Evolutionary conservation across 805 yeast species (phyloP).

Genomic region (Huiozyma sinensis): DNA sequence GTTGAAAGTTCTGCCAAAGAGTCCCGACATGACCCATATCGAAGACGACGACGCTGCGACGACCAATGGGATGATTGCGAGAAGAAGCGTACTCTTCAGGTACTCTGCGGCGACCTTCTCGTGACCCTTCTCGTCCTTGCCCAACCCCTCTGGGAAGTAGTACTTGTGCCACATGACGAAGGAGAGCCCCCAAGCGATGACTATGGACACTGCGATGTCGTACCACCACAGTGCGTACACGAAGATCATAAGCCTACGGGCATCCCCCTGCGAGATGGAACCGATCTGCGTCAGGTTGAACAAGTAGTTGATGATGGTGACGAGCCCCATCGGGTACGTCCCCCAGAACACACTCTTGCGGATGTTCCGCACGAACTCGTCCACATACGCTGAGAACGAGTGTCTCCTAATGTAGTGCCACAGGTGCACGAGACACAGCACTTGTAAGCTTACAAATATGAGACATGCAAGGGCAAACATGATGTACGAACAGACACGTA

Average conservation of each 20-base stretch:
- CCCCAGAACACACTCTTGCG: constrained; percentile 57
- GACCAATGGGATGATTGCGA: constrained; percentile 73
- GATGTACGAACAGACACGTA: constrained; percentile 44
- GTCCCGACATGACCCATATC: constrained; percentile 31
- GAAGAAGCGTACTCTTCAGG: constrained; percentile 47
- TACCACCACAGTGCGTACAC: constrained; percentile 70
- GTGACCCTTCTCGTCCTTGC: constrained; percentile 4
- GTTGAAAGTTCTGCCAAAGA: constrained; percentile 35
- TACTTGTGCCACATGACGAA: constrained; percentile 34
- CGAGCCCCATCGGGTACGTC: constrained; percentile 69
- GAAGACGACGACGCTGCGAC: constrained; percentile 70
- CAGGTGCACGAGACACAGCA: constrained; percentile 34
- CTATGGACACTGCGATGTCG: constrained; percentile 41
- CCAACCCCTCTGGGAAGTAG: constrained; percentile 19
- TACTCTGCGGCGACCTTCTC: constrained; percentile 26
- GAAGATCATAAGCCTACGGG: constrained; percentile 35
- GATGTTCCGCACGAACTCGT: constrained; percentile 31
- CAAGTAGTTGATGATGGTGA: constrained; percentile 52
- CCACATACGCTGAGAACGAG: constrained; percentile 16
- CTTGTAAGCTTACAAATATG: constrained; percentile 34
- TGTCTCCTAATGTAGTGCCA: constrained; percentile 20
- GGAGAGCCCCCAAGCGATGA: constrained; percentile 53
- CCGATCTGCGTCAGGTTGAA: constrained; percentile 22
- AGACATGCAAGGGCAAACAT: constrained; percentile 51
- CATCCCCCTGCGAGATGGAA: constrained; percentile 1